These are phyloP conservation scores for Saprolegnia diclina DNA, from an alignment of 352 stramenopile genomes.

Conservation along the genomic window DNA sequence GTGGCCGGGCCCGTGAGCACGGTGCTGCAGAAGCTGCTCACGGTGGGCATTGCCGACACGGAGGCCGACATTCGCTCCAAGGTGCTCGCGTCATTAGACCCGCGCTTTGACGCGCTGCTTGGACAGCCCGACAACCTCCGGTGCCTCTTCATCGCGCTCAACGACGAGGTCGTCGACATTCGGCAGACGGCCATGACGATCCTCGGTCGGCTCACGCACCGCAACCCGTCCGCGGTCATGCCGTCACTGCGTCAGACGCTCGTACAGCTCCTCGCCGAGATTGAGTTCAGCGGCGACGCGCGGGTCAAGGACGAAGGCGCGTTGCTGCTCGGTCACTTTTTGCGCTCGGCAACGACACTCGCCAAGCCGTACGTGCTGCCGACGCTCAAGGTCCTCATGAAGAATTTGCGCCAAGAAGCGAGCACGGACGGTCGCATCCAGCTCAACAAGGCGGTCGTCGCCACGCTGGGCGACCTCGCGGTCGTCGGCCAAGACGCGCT, in stretches of 20 bases:
- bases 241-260: slow-evolving; percentile 79
- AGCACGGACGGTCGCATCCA: slow-evolving; percentile 46
- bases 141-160: slow-evolving; percentile 81
- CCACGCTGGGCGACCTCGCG: slow-evolving; percentile 72
- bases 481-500: slow-evolving; percentile 73
- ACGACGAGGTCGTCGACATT: slow-evolving; percentile 84
- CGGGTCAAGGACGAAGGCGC: slow-evolving; percentile 79
- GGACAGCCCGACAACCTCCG: slow-evolving; percentile 79
- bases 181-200: slow-evolving; percentile 86
- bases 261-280: slow-evolving; percentile 77
- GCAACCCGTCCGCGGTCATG: slow-evolving; percentile 76
- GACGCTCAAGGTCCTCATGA: slow-evolving; percentile 80
- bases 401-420: slow-evolving; percentile 79
- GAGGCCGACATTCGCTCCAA: slow-evolving; percentile 78
- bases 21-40: slow-evolving; percentile 72
- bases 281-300: slow-evolving; percentile 80
- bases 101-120: slow-evolving; percentile 72
- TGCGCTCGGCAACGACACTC: slow-evolving; percentile 68
- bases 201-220: slow-evolving; percentile 72
- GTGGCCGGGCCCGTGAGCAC: slow-evolving; percentile 64
- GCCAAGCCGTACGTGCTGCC: slow-evolving; percentile 81
- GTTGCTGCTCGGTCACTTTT: slow-evolving; percentile 68
- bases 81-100: slow-evolving; percentile 72
- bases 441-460: slow-evolving; percentile 80
- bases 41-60: slow-evolving; percentile 81